phyloP scores from a whole-genome alignment of 129 eudicot species.

The Smallanthus sonchifolius region DNA sequence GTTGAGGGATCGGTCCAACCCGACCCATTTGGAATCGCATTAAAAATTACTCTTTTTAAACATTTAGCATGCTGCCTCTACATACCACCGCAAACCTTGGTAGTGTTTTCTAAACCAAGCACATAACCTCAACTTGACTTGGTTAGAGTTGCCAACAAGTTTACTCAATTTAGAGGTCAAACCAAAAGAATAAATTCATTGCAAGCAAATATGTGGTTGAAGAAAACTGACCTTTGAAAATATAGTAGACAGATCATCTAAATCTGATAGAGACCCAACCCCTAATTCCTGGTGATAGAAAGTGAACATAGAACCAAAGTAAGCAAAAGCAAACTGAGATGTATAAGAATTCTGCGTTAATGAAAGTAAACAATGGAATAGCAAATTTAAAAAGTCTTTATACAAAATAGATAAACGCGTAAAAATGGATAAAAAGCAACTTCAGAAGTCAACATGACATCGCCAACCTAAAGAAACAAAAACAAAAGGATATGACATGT shows the following conservation, averaged over 20 bases:
- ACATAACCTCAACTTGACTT: conserved; percentile 1
- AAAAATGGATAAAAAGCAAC: not conserved
- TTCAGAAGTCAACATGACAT: not conserved
- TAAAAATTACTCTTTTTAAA: not conserved
- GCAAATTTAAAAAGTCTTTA: not conserved
- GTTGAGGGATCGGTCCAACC: not conserved
- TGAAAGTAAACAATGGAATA: conserved; percentile 1
- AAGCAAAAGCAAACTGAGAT: conserved; percentile 18
- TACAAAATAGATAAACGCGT: not conserved
- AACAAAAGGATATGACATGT: not conserved
- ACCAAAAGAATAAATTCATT: not conserved
- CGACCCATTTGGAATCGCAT: not conserved
- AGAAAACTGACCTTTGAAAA: conserved; percentile 75
- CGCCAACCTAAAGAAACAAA: not conserved
- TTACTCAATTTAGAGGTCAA: not conserved
- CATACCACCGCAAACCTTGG: not conserved
- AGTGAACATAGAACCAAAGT: conserved; percentile 16
- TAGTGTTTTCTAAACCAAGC: not conserved
- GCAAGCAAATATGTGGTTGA: conserved; percentile 17
- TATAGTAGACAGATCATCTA: conserved; percentile 88
- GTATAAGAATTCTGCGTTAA: conserved; percentile 1
- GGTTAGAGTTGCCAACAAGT: conserved; percentile 1
- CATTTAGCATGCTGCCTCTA: not conserved
- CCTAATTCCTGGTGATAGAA: conserved; percentile 56
- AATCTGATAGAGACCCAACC: conserved; percentile 71